Percentiles rank a stretch among this genome's conserved stretches.
Conservation (phyloP, 2,329 filamentous ascomycete species). For the Phyllosticta citrichinensis region DNA sequence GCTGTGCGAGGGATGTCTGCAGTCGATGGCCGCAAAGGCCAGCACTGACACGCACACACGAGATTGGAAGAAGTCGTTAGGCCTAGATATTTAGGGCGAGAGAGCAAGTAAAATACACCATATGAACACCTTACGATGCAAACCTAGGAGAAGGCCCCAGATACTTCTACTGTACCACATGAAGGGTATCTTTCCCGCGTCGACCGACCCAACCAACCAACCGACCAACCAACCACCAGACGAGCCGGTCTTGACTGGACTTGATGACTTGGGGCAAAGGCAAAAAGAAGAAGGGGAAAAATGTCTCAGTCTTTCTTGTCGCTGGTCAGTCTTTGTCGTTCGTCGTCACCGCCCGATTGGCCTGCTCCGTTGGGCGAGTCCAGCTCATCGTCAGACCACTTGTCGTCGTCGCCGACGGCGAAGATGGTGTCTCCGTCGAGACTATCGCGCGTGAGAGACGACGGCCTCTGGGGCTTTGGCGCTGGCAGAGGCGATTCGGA, state of each 20-base stretch:
- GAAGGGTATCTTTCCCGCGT: no score
- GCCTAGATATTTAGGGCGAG: no score
- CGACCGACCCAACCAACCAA: no score
- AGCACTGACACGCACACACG: no score
- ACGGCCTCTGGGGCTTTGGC: constrained; percentile 39
- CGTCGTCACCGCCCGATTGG: constrained; percentile 34
- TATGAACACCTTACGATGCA: no score
- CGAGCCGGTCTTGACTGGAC: not conserved
- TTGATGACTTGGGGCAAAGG: not conserved
- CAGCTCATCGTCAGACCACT: constrained; percentile 67
- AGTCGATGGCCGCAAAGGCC: no score
- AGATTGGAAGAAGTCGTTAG: no score
- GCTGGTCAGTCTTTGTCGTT: constrained; percentile 18
- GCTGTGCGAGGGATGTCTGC: no score
- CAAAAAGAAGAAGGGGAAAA: not conserved
- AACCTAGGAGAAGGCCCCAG: no score
- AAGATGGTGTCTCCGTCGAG: constrained; percentile 92
- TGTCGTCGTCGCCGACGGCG: constrained; percentile 80
- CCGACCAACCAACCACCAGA: no score
- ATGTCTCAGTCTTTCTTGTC: not conserved
- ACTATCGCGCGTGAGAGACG: constrained; percentile 45
- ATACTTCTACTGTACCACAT: no score
- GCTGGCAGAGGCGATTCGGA: constrained; percentile 42
- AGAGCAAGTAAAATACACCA: no score
- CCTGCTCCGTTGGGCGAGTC: constrained; percentile 18